Percentiles rank a stretch among this genome's conserved stretches.
phyloP scores from a whole-genome alignment of 1,284 basidiomycete genomes.

The Irpex sp. region DNA sequence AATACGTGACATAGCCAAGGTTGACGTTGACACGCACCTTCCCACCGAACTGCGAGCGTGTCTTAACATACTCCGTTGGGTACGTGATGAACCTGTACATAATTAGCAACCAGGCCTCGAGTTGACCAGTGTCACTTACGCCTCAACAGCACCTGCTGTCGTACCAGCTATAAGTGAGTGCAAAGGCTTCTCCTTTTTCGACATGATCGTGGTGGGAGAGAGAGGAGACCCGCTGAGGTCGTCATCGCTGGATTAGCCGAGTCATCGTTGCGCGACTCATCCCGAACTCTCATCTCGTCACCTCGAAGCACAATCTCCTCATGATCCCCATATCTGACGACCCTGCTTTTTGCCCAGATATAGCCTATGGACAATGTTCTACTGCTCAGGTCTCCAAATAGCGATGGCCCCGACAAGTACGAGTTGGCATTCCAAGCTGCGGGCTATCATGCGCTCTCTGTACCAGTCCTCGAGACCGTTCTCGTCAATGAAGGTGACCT shows the following conservation, averaged over 20 bases:
- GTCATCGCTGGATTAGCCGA: neutral
- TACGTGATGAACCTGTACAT: conserved; percentile 73
- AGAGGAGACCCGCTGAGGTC: neutral
- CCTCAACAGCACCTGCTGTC: conserved; percentile 93
- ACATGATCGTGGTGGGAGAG: conserved; percentile 14
- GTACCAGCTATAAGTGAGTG: conserved; percentile 87
- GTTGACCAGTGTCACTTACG: conserved; percentile 41
- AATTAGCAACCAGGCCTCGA: conserved; percentile 22
- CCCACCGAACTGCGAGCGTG: conserved; percentile 77
- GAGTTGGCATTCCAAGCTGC: conserved; percentile 18
- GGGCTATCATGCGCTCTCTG: conserved; percentile 47
- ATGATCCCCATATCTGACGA: neutral
- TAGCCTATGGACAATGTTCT: conserved; percentile 34
- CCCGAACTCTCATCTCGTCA: neutral
- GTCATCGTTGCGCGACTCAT: neutral
- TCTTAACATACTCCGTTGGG: conserved; percentile 93
- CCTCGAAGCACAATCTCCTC: neutral
- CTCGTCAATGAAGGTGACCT: conserved; percentile 49
- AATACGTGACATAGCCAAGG: neutral
- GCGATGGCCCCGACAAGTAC: conserved; percentile 29
- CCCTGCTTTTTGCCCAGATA: neutral
- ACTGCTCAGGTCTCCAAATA: conserved; percentile 50
- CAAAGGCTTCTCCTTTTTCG: conserved; percentile 71
- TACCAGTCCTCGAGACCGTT: conserved; percentile 66
- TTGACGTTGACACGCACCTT: conserved; percentile 41